Conservation (phyloP, 176 grass and related monocot species). For the Raddia distichophylla region DNA sequence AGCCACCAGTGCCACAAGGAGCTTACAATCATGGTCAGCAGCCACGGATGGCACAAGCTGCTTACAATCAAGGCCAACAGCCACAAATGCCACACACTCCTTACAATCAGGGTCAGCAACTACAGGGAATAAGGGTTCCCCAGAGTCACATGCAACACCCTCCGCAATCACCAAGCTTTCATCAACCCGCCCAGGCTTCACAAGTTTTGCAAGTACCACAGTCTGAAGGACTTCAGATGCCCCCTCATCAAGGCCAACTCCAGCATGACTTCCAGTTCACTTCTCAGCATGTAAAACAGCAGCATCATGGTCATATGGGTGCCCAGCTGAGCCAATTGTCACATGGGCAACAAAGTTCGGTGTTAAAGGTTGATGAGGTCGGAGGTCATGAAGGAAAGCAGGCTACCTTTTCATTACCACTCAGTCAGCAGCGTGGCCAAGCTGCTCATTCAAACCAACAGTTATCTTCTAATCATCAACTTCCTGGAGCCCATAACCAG, state of each 20-base stretch:
- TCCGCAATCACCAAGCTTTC: conserved; percentile 45
- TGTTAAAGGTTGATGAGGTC: conserved; percentile 45
- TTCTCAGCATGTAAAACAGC: conserved; percentile 50
- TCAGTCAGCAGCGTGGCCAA: conserved; percentile 53
- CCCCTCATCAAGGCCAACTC: conserved; percentile 47
- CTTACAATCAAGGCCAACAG: conserved; percentile 52
- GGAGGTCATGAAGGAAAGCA: conserved; percentile 53
- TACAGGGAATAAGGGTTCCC: conserved; percentile 44
- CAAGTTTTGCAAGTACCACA: conserved; percentile 40
- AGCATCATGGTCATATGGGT: conserved; percentile 35
- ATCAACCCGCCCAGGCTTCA: conserved; percentile 49
- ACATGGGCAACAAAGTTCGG: conserved; percentile 50
- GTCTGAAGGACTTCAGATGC: conserved; percentile 55
- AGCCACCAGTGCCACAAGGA: conserved; percentile 5
- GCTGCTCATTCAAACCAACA: conserved; percentile 38
- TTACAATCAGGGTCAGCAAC: conserved; percentile 57
- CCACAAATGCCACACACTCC: conserved; percentile 47
- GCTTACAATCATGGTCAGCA: conserved; percentile 46
- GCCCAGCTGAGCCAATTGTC: conserved; percentile 41
- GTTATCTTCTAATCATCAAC: conserved; percentile 54
- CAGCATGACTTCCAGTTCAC: conserved; percentile 44
- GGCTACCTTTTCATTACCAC: conserved; percentile 53
- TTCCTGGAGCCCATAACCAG: conserved; percentile 43
- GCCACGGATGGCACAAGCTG: conserved; percentile 20
- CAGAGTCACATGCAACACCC: conserved; percentile 54